Percentiles rank a stretch among this genome's conserved stretches.
Conservation (phyloP, 305 asterid genomes). For the Fraxinus sp. region DNA sequence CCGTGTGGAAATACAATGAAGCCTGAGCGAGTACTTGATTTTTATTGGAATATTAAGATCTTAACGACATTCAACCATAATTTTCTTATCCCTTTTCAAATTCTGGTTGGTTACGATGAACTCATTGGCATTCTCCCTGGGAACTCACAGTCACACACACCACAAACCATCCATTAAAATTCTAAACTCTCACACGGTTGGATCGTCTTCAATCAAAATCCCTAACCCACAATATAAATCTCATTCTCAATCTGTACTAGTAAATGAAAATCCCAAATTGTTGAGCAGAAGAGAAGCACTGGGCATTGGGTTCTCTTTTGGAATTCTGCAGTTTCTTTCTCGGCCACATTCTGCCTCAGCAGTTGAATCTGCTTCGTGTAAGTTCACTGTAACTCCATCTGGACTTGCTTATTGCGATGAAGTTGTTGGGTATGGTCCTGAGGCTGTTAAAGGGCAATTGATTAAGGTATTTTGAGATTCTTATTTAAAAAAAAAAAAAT, state of each 20-base stretch:
- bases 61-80: neutral
- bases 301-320: conserved; percentile 45
- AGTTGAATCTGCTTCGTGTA: conserved; percentile 43
- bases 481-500: neutral
- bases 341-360: conserved; percentile 36
- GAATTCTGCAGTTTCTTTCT: conserved; percentile 35
- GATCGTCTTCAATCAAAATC: conserved; percentile 28
- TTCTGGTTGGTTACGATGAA: conserved; percentile 38
- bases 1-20: no score
- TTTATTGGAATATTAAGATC: no score
- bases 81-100: conserved; percentile 23
- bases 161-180: conserved; percentile 3
- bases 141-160: conserved; percentile 28
- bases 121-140: conserved; percentile 41
- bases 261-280: neutral
- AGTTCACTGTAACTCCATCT: conserved; percentile 57
- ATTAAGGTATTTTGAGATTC: conserved; percentile 52
- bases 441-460: conserved; percentile 72
- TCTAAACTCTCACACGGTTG: neutral
- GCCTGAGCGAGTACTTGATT: no score
- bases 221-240: conserved; percentile 5
- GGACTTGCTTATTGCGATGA: conserved; percentile 85
- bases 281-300: conserved; percentile 64
- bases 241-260: neutral
- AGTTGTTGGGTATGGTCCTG: conserved; percentile 61